Base-by-base conservation (phyloP, 2,329 filamentous ascomycete genomes). In the Xylaria hypoxylon region DNA sequence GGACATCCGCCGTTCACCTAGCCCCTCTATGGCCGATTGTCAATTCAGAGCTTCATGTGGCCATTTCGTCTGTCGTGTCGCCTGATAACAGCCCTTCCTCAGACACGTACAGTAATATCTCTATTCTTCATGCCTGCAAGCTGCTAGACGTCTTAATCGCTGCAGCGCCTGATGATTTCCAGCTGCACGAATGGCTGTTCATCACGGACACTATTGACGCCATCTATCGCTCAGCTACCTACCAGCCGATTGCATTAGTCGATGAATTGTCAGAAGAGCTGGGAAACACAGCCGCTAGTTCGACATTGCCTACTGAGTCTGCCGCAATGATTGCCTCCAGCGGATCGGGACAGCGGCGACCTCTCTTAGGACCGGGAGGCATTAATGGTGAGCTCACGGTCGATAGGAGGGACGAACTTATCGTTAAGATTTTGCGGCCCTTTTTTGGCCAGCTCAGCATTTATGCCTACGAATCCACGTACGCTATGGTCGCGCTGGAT, bases 131-230 rank as follows among this genome's bases (percentile, higher is more conserved):
- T 78, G 94, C 94, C 0, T 97, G 94, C 81, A 99, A 98, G 77
- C 85, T 99, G 2, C 86, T 99, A 3, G 96, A 99, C 75, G 84
- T 94, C 22, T 84, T 99, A n/a, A 86, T 98, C 15, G 90, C 93
- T 48, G 84, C 94, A 7, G 91, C 92, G 4, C 95, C 94, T 0
- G 96, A 99, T 72, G 96, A 99, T 77, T 99, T 98, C 80, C 96
- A 98, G 79, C 87, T 98, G n/a, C 91, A 97, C 74, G 93, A 97
- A 82, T 99, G 96, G 96, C 87, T 98, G 3, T 99, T 97, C 78
- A 90, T 99, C 62, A 97, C 94, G 1, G 96, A 99, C 79, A 98
- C 95, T 15, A 94, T 97, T 70, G 96, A 99, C 74, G 94, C 96
- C 1, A 92, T 99, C 38, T 97, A 99, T 79, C 89, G 92, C 13